Conservation (phyloP, 257 asterid genomes). For the Solanum tarijense region DNA sequence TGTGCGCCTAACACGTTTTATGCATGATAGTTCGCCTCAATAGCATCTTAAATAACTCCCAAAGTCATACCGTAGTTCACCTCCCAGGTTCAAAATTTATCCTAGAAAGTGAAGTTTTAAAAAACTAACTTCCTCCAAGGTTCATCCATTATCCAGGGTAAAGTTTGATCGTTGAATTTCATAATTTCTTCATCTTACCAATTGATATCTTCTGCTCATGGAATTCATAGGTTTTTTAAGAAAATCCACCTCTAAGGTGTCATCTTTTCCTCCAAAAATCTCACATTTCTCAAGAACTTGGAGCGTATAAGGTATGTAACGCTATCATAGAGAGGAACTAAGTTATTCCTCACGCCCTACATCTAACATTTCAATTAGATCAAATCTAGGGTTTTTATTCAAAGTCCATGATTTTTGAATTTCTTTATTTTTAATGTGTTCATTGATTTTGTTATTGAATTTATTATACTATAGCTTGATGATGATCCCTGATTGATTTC, state of each 20-base stretch:
- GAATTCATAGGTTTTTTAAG: neutral
- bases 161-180: neutral
- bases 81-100: neutral
- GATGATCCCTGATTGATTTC: neutral
- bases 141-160: neutral
- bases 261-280: neutral
- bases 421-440: neutral
- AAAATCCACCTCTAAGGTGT: neutral
- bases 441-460: no score
- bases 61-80: neutral
- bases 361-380: neutral
- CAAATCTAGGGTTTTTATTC: neutral
- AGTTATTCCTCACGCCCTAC: neutral
- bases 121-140: neutral
- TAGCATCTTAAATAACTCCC: neutral
- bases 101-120: neutral
- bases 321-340: neutral
- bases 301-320: neutral
- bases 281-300: neutral
- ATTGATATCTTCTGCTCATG: neutral
- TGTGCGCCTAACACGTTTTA: neutral
- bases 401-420: neutral
- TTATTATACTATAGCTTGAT: neutral
- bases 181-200: neutral
- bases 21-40: neutral